Percentiles rank a stretch among this genome's conserved stretches.
Evolutionary conservation across 2,329 filamentous ascomycete genomes (phyloP).

Genomic region (Colletotrichum spinosum): DNA sequence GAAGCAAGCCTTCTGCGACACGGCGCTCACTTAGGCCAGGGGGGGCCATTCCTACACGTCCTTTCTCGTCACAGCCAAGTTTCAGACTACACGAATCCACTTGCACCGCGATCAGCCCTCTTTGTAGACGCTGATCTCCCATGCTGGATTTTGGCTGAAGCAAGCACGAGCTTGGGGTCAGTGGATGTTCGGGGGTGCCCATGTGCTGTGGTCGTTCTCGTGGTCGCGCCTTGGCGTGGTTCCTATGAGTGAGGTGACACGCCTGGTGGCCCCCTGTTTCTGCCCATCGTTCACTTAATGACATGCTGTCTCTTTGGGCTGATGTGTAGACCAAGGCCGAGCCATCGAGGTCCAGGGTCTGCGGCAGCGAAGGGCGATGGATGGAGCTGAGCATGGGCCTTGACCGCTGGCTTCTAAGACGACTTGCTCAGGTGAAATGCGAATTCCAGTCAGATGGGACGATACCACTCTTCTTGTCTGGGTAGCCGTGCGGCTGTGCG

Average conservation of each 20-base stretch:
- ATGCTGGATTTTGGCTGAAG: constrained; percentile 3
- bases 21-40: constrained; percentile 27
- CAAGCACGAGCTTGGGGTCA: constrained; percentile 3
- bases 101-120: constrained; percentile 29
- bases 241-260: constrained; percentile 29
- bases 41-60: constrained; percentile 30
- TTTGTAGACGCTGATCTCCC: constrained; percentile 13
- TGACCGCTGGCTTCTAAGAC: constrained; percentile 29
- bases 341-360: constrained; percentile 8
- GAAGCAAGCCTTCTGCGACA: constrained; percentile 6
- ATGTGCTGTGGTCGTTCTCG: background rate
- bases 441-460: constrained; percentile 31
- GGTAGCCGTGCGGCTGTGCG: constrained; percentile 9
- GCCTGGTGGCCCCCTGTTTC: constrained; percentile 17
- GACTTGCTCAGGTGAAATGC: constrained; percentile 11
- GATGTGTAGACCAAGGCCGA: constrained; percentile 3
- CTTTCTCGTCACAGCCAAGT: constrained; percentile 34
- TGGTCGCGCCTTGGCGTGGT: constrained; percentile 17
- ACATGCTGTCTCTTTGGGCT: constrained; percentile 6
- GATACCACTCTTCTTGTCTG: constrained; percentile 19
- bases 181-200: constrained; percentile 3
- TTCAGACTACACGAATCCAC: constrained; percentile 26
- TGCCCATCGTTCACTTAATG: constrained; percentile 15
- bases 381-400: constrained; percentile 31
- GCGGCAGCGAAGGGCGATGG: constrained; percentile 19